phyloP scores from a whole-genome alignment of 2,329 filamentous ascomycete genomes.

The Arthroderma sp. region DNA sequence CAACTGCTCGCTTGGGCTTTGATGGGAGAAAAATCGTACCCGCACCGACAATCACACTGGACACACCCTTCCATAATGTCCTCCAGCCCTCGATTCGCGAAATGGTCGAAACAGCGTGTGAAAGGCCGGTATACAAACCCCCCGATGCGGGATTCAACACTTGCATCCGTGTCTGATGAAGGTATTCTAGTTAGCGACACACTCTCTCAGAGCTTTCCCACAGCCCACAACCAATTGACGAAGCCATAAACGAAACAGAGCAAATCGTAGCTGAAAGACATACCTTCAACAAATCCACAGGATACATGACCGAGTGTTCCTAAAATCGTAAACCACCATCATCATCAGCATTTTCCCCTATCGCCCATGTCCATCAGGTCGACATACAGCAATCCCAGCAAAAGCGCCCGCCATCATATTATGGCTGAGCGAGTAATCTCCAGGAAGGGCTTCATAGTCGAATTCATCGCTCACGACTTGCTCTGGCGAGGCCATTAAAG shows the following conservation, averaged over 20 bases:
- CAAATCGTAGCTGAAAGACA: constrained; percentile 11
- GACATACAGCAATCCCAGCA: constrained; percentile 78
- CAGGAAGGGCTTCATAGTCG: constrained; percentile 79
- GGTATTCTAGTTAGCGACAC: background rate
- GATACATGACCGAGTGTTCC: constrained; percentile 99
- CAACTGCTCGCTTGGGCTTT: background rate
- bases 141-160: constrained; percentile 72
- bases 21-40: constrained; percentile 42
- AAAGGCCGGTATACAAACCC: constrained; percentile 75
- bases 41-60: constrained; percentile 88
- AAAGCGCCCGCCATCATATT: constrained; percentile 97
- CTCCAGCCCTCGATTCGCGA: constrained; percentile 77
- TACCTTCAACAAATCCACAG: constrained; percentile 95
- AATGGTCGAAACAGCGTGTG: constrained; percentile 86
- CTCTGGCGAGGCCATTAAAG: constrained; percentile 30
- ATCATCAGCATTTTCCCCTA: constrained; percentile 6
- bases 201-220: background rate
- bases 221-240: too few species aligned
- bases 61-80: constrained; percentile 91
- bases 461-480: constrained; percentile 32
- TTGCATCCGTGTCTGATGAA: constrained; percentile 82
- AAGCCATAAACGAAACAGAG: background rate
- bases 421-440: constrained; percentile 83
- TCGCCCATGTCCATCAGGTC: background rate
- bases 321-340: constrained; percentile 26